These are phyloP conservation scores for cucumber (Cucumis sativus) DNA, from an alignment of 306 rosid species.

Conservation along the genomic window DNA sequence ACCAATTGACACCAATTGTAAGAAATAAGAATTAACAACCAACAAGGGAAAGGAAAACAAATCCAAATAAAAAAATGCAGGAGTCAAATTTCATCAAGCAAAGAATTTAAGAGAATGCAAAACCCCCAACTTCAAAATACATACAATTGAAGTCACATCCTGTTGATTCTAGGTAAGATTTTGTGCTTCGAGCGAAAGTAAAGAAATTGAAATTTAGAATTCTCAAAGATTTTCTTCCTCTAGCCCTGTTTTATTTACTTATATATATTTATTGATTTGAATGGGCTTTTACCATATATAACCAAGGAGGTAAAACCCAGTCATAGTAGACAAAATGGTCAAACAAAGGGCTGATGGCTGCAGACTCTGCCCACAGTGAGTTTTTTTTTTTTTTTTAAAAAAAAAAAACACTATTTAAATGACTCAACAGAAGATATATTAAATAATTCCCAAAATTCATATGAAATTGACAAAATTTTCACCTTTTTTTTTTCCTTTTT, in stretches of 20 bases:
- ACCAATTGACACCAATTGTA: no score
- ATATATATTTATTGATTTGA: not conserved
- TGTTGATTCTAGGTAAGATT: not conserved
- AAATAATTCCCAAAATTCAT: constrained; percentile 3
- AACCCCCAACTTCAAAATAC: no score
- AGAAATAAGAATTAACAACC: no score
- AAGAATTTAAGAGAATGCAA: no score
- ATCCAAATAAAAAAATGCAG: no score
- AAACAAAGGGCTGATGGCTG: constrained; percentile 19
- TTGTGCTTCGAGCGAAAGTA: not conserved
- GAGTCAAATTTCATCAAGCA: no score
- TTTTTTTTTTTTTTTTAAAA: not conserved
- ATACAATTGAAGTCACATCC: no score
- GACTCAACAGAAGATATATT: not conserved
- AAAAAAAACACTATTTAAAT: not conserved
- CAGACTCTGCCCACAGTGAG: constrained; percentile 14
- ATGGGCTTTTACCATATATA: not conserved
- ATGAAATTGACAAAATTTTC: not conserved
- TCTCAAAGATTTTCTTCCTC: not conserved
- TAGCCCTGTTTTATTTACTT: not conserved
- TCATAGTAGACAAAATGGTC: constrained; percentile 27
- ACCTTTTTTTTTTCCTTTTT: not conserved
- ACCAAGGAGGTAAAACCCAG: constrained; percentile 14
- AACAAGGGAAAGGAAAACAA: no score
- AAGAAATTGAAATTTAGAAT: not conserved